Base-by-base conservation (phyloP, 2,329 filamentous ascomycete genomes). In the Didymella exigua region DNA sequence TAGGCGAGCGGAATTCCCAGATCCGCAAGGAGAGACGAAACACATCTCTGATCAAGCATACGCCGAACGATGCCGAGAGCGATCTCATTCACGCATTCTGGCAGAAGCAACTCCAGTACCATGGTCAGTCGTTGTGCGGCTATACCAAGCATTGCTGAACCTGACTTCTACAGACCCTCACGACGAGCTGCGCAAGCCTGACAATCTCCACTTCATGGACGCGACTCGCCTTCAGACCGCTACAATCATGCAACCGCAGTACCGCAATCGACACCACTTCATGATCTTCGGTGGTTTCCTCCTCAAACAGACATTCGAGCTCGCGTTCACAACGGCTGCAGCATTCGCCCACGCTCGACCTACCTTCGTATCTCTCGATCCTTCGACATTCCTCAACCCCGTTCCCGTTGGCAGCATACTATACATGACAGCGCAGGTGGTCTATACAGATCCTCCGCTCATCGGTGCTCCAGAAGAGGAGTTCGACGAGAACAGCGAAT, bases 261-360 rank as follows among this genome's bases (percentile, higher is more conserved):
- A 86, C 70, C 82, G 86, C 42, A 88, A 88, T 71, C 75, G 86
- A 2, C 87, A 90, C 72, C 86, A 89, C 65, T 89, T 89, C 72
- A 90, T 90, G 88, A 89, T 91, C 49, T 91, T 91, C 65, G 89
- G 89, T 46, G 89, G 89, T 13, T 90, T 88, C 69, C 81, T 91
- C 10, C 79, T 91, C 10, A 89, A 89, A 68, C 86, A 89, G 67
- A 89, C 87, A 0, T 91, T 90, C 65, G 89, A 91, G 74, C 80
- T 91, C 6, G 88, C 89, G 1, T 91, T 91, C 75, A 90, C 87
- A 71, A 89, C 87, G 66, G 88, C 87, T 0, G 87, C 88, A 1
- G 85, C 85, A 8, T 89, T 90, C 68, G 84, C 88, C 0, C 87
- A 89, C 68, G 82, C 84, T 1, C 80, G 88, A 3, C 88, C 88